These are phyloP conservation scores for Lipomyces sp. DNA, from an alignment of 805 yeast genomes.

Conservation along the genomic window DNA sequence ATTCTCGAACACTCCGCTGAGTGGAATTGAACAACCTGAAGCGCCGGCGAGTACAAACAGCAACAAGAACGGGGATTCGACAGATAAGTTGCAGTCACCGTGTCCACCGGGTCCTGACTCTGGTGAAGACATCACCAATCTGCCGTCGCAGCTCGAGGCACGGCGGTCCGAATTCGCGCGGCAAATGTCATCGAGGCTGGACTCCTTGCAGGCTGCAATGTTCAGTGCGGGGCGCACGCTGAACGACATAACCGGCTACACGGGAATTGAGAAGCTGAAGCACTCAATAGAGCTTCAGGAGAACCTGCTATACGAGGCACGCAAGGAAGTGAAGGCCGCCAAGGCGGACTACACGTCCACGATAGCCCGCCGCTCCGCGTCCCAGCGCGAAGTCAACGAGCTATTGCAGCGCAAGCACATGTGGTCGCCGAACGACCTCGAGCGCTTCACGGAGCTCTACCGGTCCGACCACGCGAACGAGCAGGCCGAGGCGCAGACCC, in stretches of 20 bases:
- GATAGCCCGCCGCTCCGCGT: slow-evolving; percentile 56
- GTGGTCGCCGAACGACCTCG: slow-evolving; percentile 79
- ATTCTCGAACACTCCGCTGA: no score
- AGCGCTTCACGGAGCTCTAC: slow-evolving; percentile 76
- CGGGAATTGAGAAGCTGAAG: slow-evolving; percentile 70
- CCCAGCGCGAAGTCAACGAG: slow-evolving; percentile 86
- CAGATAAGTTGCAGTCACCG: no score
- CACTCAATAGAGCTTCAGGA: slow-evolving; percentile 57
- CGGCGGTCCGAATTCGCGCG: slow-evolving; percentile 31
- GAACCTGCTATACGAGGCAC: slow-evolving; percentile 46
- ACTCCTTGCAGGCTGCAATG: slow-evolving; percentile 37
- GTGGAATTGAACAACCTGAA: no score
- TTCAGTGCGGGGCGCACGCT: slow-evolving; percentile 51
- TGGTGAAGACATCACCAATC: slow-evolving; percentile 12
- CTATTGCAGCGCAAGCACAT: slow-evolving; percentile 75
- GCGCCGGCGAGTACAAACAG: no score
- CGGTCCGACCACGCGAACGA: slow-evolving; percentile 76
- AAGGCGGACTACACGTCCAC: slow-evolving; percentile 59
- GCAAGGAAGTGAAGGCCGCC: slow-evolving; percentile 47
- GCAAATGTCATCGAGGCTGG: slow-evolving; percentile 35
- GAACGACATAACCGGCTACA: slow-evolving; percentile 90
- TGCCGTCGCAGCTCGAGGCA: slow-evolving; percentile 35
- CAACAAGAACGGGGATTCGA: no score
- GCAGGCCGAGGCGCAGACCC: slow-evolving; percentile 51
- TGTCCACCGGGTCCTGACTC: no score